phyloP scores from a whole-genome alignment of 2,329 filamentous ascomycete genomes.

The Pestalotiopsis sp. region DNA sequence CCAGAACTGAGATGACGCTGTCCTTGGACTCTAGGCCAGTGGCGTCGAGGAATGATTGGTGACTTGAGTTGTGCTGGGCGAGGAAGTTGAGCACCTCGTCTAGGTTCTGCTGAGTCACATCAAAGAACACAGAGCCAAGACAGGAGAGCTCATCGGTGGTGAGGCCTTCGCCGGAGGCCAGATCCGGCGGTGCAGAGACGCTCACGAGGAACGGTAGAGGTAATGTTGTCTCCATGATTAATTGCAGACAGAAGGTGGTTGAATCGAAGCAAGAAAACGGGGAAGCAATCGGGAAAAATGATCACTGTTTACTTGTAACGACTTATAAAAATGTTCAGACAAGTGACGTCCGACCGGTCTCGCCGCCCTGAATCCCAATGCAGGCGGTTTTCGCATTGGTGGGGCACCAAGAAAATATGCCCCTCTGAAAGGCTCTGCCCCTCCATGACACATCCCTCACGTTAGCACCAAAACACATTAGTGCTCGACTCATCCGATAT shows the following conservation, averaged over 20 bases:
- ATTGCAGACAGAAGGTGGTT: neutral
- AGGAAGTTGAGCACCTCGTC: conserved; percentile 51
- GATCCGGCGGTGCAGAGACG: conserved; percentile 53
- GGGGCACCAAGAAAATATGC: conserved; percentile 6
- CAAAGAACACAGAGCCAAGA: conserved; percentile 61
- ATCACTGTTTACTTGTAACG: neutral
- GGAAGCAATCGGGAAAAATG: neutral
- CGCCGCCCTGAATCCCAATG: neutral
- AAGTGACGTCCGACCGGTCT: conserved; percentile 5
- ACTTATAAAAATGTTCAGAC: conserved; percentile 1
- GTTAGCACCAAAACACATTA: neutral
- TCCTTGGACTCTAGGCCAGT: conserved; percentile 68
- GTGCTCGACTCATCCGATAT: neutral
- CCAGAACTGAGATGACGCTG: conserved; percentile 78
- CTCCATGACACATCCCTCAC: conserved; percentile 11
- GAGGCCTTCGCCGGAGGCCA: conserved; percentile 55
- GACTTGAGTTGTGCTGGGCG: conserved; percentile 50
- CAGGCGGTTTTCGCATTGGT: conserved; percentile 8
- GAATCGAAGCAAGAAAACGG: neutral
- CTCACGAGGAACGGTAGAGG: conserved; percentile 66
- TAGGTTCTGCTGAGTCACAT: conserved; percentile 44
- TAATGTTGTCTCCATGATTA: conserved; percentile 63
- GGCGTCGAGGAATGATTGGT: conserved; percentile 76
- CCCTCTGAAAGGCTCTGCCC: neutral
- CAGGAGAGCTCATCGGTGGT: conserved; percentile 59